Conservation (phyloP, 23 red algal genomes). For the Gracilaria caudata region DNA sequence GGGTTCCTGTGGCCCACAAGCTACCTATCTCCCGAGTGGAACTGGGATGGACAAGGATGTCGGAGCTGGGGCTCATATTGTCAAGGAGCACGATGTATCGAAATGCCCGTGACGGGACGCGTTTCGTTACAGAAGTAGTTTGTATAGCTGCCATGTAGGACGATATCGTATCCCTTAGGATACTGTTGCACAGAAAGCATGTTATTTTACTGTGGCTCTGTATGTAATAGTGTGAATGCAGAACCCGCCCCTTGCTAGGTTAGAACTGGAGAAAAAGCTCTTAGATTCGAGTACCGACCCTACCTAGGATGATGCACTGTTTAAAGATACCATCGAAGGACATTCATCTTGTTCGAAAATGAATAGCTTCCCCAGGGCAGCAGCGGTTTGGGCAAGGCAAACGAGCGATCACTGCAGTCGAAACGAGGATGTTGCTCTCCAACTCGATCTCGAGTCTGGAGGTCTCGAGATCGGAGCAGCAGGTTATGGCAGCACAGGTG, state of each 20-base stretch:
- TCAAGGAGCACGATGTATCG: constrained; percentile 22
- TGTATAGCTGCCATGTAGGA: constrained; percentile 17
- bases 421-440: not conserved
- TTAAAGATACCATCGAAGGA: not conserved
- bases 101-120: not conserved
- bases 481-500: not conserved
- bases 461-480: not conserved
- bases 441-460: not conserved
- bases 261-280: not conserved
- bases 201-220: constrained; percentile 1
- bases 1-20: constrained; percentile 3
- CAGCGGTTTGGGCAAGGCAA: not conserved
- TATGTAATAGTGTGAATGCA: not conserved
- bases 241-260: not conserved
- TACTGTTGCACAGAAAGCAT: not conserved
- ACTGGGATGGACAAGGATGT: constrained; percentile 16
- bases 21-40: not conserved
- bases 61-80: constrained; percentile 4
- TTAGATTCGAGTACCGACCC: not conserved
- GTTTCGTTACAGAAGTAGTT: not conserved
- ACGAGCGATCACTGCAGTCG: not conserved
- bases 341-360: not conserved
- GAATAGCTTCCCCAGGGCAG: not conserved
- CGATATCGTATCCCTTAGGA: constrained; percentile 11
- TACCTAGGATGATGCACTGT: not conserved